phyloP scores from a whole-genome alignment of 1,284 basidiomycete species.

The Tilletia caries region DNA sequence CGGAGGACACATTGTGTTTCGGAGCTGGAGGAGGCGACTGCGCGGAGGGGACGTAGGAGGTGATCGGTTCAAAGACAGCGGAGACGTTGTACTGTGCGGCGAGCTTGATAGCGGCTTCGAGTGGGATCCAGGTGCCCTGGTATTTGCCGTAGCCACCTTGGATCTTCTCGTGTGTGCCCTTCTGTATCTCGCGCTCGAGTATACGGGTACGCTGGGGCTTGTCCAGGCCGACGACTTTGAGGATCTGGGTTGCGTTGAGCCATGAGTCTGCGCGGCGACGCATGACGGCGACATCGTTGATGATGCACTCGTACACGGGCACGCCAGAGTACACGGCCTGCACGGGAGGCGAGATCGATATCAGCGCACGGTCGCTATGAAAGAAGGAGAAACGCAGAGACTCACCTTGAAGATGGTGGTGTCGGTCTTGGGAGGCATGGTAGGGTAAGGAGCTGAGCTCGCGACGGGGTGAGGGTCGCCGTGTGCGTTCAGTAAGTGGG shows the following conservation, averaged over 20 bases:
- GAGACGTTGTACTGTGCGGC: slow-evolving; percentile 94
- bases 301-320: slow-evolving; percentile 56
- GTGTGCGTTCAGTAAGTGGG: neutral
- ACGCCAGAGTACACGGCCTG: slow-evolving; percentile 56
- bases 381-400: neutral
- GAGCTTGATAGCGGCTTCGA: slow-evolving; percentile 79
- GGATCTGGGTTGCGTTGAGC: slow-evolving; percentile 95
- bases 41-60: slow-evolving; percentile 85
- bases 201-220: slow-evolving; percentile 97
- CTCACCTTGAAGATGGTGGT: slow-evolving; percentile 20
- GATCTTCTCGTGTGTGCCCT: slow-evolving; percentile 97
- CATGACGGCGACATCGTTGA: slow-evolving; percentile 76
- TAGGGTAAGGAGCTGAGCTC: neutral
- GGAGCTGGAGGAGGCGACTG: slow-evolving; percentile 90
- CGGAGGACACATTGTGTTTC: slow-evolving; percentile 69
- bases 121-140: slow-evolving; percentile 99
- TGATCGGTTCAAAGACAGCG: slow-evolving; percentile 80
- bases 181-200: slow-evolving; percentile 95
- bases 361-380: neutral
- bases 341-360: neutral
- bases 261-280: slow-evolving; percentile 89
- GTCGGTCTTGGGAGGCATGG: slow-evolving; percentile 16
- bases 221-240: slow-evolving; percentile 98
- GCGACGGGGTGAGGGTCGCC: neutral
- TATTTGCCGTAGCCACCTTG: slow-evolving; percentile 99